A percentile compares a stretch with the other conserved stretches of the same genome.
Evolutionary conservation across 78 protist genomes (phyloP).

Genomic region (slime mould (Dictyostelium discoideum)): dicty_2.7 NC_007088.5:6867001-6867500

Average conservation of each 20-base stretch:
- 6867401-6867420: slow-evolving; percentile 60
- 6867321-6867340: background rate
- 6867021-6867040: too few relatives aligned
- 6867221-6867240: background rate
- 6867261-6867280: too few relatives aligned
- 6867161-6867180: background rate
- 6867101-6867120: too few relatives aligned
- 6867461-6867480: slow-evolving; percentile 55
- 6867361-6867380: slow-evolving; percentile 7
- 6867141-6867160: too few relatives aligned
- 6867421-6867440: slow-evolving; percentile 46
- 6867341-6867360: too few relatives aligned
- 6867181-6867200: background rate
- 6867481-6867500: slow-evolving; percentile 70
- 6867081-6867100: too few relatives aligned
- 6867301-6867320: background rate
- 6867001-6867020: too few relatives aligned
- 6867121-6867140: too few relatives aligned
- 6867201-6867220: background rate
- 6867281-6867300: background rate
- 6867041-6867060: too few relatives aligned
- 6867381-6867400: slow-evolving; percentile 64
- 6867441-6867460: slow-evolving; percentile 54
- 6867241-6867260: too few relatives aligned
- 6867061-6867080: too few relatives aligned